These are phyloP conservation scores for Solanum corneliomulleri DNA, from an alignment of 257 asterid species.

Conservation along the genomic window DNA sequence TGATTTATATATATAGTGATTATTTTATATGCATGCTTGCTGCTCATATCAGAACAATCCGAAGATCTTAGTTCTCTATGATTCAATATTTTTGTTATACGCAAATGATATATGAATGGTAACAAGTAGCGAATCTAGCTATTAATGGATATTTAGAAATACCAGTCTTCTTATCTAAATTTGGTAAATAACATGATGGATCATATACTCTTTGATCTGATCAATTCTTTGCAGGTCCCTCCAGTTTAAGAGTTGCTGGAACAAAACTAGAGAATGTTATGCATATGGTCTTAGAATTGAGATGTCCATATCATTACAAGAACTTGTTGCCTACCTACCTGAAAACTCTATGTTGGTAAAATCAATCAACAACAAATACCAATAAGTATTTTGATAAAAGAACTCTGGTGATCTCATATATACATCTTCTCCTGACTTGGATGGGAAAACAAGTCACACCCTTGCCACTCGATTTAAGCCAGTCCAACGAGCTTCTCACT, in stretches of 20 bases:
- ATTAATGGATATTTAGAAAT: neutral
- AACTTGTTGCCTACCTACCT: neutral
- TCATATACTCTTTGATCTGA: neutral
- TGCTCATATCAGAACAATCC: neutral
- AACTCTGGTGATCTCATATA: neutral
- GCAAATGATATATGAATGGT: neutral
- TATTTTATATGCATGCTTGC: neutral
- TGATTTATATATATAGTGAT: neutral
- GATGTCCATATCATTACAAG: neutral
- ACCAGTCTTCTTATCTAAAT: neutral
- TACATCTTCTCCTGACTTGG: neutral
- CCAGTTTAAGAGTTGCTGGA: neutral
- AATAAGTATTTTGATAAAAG: neutral
- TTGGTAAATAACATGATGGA: neutral
- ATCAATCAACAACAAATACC: neutral
- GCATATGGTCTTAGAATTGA: neutral
- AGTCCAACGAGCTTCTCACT: conserved; percentile 88
- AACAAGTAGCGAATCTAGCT: neutral
- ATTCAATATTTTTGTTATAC: neutral
- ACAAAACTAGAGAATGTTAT: neutral
- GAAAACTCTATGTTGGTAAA: neutral
- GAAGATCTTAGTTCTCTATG: neutral
- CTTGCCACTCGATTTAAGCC: conserved; percentile 23
- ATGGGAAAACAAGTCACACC: neutral
- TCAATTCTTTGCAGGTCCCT: neutral